Evolutionary conservation across 1,284 basidiomycete species (phyloP), one percentile per base, ranked within the genome.

Genomic region (Melampsora abietis-canadensis): DNA sequence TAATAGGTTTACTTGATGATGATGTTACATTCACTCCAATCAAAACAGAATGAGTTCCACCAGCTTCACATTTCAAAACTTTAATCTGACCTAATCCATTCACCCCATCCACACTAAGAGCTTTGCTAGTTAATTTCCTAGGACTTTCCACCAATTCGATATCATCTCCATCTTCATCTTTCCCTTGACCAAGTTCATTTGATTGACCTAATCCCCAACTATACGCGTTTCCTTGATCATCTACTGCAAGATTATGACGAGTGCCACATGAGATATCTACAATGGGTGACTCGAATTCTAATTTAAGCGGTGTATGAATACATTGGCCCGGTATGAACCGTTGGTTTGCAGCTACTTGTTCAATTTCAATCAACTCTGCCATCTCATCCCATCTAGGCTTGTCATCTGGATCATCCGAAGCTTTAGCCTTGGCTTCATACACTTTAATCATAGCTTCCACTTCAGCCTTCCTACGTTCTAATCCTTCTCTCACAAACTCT

Each of bases 211-310:
- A 54, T 12, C 92, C 92, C 92, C 92, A 95, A 51, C 88, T 85
- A 81, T 92, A 94, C 76, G 92, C 83, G 34, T 90, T 89, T 14
- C 92, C 92, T 59, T 86, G 88, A 70, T 84, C 83, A 19, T 90
- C 90, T 63, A 94, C 86, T 3, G 91, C 93, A 76, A 94, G 86
- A 78, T 90, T 93, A 82, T 91, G 91, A 78, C 92, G 87, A 48
- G 87, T 87, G 1, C 93, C 94, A 12, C 86, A 88, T 2, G 89
- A 87, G 78, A 96, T 86, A 69, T 88, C 86, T 19, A 89, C 85
- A 77, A 94, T 87, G 78, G 82, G 78, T 8, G 84, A 83, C 0
- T 90, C 89, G 84, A 93, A 92, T 12, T 84, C 82, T 77, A 94
- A 85, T 79, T 82, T 75, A 34, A 78, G 76, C 40, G 77, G 76